Conservation (phyloP, 495 filamentous ascomycete genomes). For the Aspergillus baeticus region DNA sequence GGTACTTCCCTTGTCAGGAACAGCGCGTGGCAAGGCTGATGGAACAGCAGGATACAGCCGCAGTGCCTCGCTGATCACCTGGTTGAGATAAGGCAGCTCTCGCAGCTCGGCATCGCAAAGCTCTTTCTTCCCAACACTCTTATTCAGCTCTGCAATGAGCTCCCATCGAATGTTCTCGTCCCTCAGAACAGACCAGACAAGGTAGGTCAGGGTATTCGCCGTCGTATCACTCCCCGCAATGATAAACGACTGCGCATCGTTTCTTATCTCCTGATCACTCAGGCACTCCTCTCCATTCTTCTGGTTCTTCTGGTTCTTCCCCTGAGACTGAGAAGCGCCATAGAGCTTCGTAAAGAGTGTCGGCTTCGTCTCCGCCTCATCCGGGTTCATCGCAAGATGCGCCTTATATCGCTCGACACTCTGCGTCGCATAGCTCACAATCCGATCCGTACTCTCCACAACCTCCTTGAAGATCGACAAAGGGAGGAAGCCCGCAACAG, state of each 20-base stretch:
- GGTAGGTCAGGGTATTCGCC: slow-evolving; percentile 39
- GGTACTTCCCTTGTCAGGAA: slow-evolving; percentile 25
- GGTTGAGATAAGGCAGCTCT: slow-evolving; percentile 42
- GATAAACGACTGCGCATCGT: slow-evolving; percentile 46
- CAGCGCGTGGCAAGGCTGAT: slow-evolving; percentile 39
- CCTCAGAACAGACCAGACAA: slow-evolving; percentile 29
- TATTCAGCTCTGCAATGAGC: background rate
- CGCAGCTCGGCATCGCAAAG: slow-evolving; percentile 30
- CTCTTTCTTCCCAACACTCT: background rate
- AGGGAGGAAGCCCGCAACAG: slow-evolving; percentile 6
- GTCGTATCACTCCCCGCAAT: slow-evolving; percentile 49
- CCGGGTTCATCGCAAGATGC: slow-evolving; percentile 20
- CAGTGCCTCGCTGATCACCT: slow-evolving; percentile 55
- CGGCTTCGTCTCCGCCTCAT: slow-evolving; percentile 32
- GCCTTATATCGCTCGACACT: slow-evolving; percentile 42
- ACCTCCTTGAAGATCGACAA: slow-evolving; percentile 12
- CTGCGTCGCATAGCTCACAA: slow-evolving; percentile 31
- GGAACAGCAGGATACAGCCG: slow-evolving; percentile 52
- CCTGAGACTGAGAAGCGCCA: slow-evolving; percentile 25
- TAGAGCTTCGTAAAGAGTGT: slow-evolving; percentile 50
- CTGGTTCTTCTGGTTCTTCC: background rate
- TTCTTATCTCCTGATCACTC: slow-evolving; percentile 34
- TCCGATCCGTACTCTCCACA: slow-evolving; percentile 10
- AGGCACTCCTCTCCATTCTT: slow-evolving; percentile 25
- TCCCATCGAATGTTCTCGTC: slow-evolving; percentile 11